Conservation (phyloP, 352 stramenopile species). For the Phytophthora cactorum region DNA sequence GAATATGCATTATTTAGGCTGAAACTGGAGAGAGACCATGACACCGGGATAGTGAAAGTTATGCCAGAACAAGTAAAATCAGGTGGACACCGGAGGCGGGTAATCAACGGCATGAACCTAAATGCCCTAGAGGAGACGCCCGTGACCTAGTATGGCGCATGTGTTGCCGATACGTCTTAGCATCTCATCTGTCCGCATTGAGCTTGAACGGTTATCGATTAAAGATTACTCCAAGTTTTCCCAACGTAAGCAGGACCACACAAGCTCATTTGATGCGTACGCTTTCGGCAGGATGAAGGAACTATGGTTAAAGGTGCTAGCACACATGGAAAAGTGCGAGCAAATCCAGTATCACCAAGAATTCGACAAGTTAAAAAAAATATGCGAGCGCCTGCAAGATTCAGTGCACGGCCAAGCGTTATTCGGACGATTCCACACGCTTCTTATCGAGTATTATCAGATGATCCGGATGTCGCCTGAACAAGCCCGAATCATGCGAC, state of each 20-base stretch:
- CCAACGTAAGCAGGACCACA: neutral
- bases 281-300: too few species aligned
- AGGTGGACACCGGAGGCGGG: neutral
- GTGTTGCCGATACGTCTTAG: constrained; percentile 2
- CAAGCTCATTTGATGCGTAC: neutral
- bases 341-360: neutral
- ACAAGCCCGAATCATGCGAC: too few species aligned
- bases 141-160: constrained; percentile 16
- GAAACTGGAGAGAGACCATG: constrained; percentile 10
- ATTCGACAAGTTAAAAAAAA: neutral
- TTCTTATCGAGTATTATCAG: constrained; percentile 10
- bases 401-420: neutral
- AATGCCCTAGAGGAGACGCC: neutral
- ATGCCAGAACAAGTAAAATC: neutral
- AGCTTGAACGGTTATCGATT: constrained; percentile 1
- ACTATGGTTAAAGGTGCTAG: too few species aligned
- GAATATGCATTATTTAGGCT: constrained; percentile 35
- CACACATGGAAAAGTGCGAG: neutral
- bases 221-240: neutral
- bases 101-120: neutral
- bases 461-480: constrained; percentile 2
- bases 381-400: neutral
- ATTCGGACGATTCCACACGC: neutral
- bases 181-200: neutral
- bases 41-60: neutral